Conservation (phyloP, 345 rosid species). For the Rhizophora mangle region DNA sequence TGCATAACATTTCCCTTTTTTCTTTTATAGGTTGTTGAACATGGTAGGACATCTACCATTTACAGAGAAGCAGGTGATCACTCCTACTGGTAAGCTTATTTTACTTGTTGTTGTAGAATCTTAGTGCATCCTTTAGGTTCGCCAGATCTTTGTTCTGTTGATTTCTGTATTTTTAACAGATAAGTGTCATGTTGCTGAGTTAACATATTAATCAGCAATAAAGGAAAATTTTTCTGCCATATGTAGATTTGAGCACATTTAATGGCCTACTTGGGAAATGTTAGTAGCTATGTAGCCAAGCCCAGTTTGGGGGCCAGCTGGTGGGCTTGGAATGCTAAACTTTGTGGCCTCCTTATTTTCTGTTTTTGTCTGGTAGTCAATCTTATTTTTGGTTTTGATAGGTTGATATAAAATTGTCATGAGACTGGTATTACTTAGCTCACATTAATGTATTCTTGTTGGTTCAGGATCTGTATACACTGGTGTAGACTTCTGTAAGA, state of each 20-base stretch:
- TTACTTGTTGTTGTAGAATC: slow-evolving; percentile 1
- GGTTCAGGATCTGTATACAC: slow-evolving; percentile 87
- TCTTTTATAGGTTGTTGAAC: slow-evolving; percentile 77
- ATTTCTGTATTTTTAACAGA: background rate
- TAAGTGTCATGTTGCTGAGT: background rate
- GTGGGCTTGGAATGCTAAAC: no score
- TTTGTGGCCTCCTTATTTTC: no score
- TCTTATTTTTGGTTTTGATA: no score
- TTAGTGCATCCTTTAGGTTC: background rate
- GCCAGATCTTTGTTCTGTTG: background rate
- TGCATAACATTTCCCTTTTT: slow-evolving; percentile 9
- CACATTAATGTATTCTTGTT: background rate
- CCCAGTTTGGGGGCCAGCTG: no score
- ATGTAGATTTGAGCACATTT: background rate
- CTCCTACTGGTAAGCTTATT: slow-evolving; percentile 83
- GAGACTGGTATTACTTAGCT: no score
- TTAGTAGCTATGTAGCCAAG: no score
- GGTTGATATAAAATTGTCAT: no score
- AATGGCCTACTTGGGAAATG: no score
- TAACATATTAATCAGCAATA: background rate
- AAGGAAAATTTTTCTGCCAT: background rate
- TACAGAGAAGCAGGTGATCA: slow-evolving; percentile 92
- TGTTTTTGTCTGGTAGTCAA: no score
- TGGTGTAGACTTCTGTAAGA: slow-evolving; percentile 98
- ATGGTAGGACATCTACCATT: slow-evolving; percentile 98